Base-by-base conservation (phyloP, 306 rosid species). In the Ceratonia siliqua region DNA sequence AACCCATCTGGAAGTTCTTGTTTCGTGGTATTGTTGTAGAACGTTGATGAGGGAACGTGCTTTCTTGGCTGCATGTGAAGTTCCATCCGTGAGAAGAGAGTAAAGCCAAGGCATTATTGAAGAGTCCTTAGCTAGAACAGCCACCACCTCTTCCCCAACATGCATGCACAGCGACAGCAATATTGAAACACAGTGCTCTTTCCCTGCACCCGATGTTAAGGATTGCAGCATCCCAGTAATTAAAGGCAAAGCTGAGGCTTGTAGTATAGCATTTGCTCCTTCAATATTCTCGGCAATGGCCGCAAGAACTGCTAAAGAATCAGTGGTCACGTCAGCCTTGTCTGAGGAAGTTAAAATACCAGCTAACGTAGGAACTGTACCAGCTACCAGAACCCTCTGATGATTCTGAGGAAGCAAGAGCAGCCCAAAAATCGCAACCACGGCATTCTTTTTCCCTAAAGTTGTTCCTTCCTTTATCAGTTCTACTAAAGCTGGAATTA, bases 351-450 rank as follows among this genome's bases (percentile, higher is more conserved):
- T 63, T 52, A 94, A 52, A n/a, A 84, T 74, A 2, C 77, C 78
- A 11, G 84, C 17, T 0, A 94, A 82, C 43, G 83, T 67, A 0
- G 90, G 85, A 45, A 91, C 83, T 9, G 65, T 63, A n/a, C 92
- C 90, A 0, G 92, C 84, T 8, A 68, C 81, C 9, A 94, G 39
- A 7, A 83, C 96, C 5, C 56, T 81, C 9, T 63, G 73, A 18
- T 69, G 87, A 79, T 94, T 94, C 48, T 55, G 65, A 1, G 92
- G 88, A 27, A 5, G 68, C 27, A 85, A 39, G 13, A 91, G 80
- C 1, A 94, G 88, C 36, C 89, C 97, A 11, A 86, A 89, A 66
- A 94, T 85, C 1, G 97, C 94, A 7, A 87, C 92, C 53, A 85
- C 78, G 0, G 98, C 90, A 2, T 94, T 94, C 82, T 87, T 94